These are phyloP conservation scores for Solanum chiquidenum DNA, from an alignment of 257 asterid species.

Conservation along the genomic window DNA sequence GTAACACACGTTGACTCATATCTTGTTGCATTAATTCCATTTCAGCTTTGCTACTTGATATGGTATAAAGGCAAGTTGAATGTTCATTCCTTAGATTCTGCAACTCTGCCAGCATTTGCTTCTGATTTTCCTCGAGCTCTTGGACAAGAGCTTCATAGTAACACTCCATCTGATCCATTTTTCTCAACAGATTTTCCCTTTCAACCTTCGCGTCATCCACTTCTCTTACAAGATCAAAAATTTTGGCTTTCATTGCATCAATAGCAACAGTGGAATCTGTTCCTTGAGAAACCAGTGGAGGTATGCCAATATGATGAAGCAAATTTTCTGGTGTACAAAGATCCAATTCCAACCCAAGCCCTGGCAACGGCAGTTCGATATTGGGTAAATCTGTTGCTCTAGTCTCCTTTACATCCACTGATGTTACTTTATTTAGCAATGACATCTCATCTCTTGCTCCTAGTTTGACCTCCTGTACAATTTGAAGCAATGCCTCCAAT, in stretches of 20 bases:
- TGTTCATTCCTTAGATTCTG: constrained; percentile 74
- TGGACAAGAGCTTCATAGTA: constrained; percentile 88
- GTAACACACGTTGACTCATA: constrained; percentile 47
- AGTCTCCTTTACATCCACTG: constrained; percentile 24
- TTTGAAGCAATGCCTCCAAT: constrained; percentile 46
- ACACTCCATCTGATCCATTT: constrained; percentile 93
- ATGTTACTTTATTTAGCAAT: constrained; percentile 13
- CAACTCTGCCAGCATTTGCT: constrained; percentile 69
- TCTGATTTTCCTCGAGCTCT: constrained; percentile 93
- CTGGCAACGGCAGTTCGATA: constrained; percentile 29
- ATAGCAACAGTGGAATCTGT: constrained; percentile 29
- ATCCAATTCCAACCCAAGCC: constrained; percentile 57
- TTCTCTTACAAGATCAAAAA: constrained; percentile 78
- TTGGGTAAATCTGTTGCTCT: constrained; percentile 9
- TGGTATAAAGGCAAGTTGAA: constrained; percentile 60
- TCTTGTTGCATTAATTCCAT: constrained; percentile 50
- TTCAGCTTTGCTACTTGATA: constrained; percentile 56
- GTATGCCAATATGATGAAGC: constrained; percentile 48
- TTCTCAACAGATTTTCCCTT: constrained; percentile 57
- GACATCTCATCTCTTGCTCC: constrained; percentile 33
- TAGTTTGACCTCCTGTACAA: constrained; percentile 45
- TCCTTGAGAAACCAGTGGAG: constrained; percentile 48
- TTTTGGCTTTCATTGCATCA: constrained; percentile 69
- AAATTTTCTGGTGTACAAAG: constrained; percentile 65
- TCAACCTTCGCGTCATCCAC: constrained; percentile 86